Evolutionary conservation across 257 asterid genomes (phyloP).

Genomic region (Schizonepeta tenuifolia): DNA sequence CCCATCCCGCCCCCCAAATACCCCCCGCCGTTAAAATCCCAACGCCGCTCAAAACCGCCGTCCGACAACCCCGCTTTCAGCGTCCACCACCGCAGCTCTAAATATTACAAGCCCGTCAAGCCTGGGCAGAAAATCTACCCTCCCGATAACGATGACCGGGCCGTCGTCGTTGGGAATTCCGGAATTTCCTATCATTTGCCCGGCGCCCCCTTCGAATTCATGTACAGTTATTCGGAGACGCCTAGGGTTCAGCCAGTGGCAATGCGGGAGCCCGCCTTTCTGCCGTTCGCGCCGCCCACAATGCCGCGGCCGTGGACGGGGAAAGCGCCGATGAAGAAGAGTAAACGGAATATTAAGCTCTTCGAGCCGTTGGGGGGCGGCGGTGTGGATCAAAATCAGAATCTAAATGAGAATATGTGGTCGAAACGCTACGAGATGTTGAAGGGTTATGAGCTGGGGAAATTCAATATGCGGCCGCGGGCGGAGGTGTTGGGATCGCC

Average conservation of each 20-base stretch:
- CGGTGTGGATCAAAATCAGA: slow-evolving; percentile 14
- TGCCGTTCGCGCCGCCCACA: slow-evolving; percentile 93
- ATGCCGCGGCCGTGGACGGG: slow-evolving; percentile 99
- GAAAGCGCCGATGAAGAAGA: slow-evolving; percentile 87
- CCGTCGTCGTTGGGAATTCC: slow-evolving; percentile 63
- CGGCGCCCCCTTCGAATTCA: slow-evolving; percentile 96
- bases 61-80: slow-evolving; percentile 57
- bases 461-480: slow-evolving; percentile 49
- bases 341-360: slow-evolving; percentile 75
- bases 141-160: slow-evolving; percentile 54
- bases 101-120: slow-evolving; percentile 79
- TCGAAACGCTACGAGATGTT: slow-evolving; percentile 65
- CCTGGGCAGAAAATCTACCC: slow-evolving; percentile 67
- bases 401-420: slow-evolving; percentile 16
- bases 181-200: slow-evolving; percentile 84
- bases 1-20: slow-evolving; percentile 58
- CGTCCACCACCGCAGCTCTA: slow-evolving; percentile 62
- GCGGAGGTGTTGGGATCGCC: slow-evolving; percentile 78
- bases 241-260: slow-evolving; percentile 84
- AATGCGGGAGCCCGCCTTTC: slow-evolving; percentile 86
- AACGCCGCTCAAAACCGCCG: slow-evolving; percentile 26
- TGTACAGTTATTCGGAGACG: slow-evolving; percentile 84
- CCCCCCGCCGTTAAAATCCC: slow-evolving; percentile 38
- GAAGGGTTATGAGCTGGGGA: slow-evolving; percentile 72
- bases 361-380: slow-evolving; percentile 62